Percentiles rank a stretch among this genome's conserved stretches.
phyloP scores from a whole-genome alignment of 176 grass and related monocot species.

The Dactylis glomerata region DNA sequence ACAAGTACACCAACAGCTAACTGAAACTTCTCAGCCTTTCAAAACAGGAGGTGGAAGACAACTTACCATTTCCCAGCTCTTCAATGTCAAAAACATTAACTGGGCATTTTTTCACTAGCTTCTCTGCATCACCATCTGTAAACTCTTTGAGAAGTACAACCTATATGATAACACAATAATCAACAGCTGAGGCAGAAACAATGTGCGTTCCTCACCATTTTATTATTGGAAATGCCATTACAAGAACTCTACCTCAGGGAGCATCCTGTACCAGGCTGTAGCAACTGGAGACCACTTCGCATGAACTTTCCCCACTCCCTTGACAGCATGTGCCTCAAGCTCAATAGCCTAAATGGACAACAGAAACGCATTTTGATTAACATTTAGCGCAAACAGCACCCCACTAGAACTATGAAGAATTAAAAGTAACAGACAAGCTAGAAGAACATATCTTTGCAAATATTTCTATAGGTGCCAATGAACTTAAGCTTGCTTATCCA shows the following conservation, averaged over 20 bases:
- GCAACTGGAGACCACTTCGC: conserved; percentile 99
- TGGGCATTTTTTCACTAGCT: conserved; percentile 71
- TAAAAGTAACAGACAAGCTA: neutral
- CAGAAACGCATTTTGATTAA: neutral
- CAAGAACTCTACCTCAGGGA: conserved; percentile 69
- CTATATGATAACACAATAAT: conserved; percentile 35
- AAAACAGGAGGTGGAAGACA: conserved; percentile 20
- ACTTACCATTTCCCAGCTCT: conserved; percentile 72
- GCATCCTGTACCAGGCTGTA: conserved; percentile 94
- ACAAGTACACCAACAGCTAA: neutral
- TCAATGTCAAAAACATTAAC: conserved; percentile 96
- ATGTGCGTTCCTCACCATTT: neutral
- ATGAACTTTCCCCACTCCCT: conserved; percentile 83
- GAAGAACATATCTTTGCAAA: neutral
- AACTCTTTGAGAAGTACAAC: conserved; percentile 66
- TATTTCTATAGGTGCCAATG: neutral
- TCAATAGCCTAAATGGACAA: conserved; percentile 63
- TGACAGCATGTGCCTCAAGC: conserved; percentile 86
- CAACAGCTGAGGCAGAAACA: neutral
- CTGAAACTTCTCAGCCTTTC: neutral
- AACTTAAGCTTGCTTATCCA: conserved; percentile 6
- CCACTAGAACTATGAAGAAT: neutral
- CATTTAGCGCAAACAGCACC: neutral
- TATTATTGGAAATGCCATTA: conserved; percentile 10
- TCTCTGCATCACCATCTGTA: conserved; percentile 51